Conservation (phyloP, 495 filamentous ascomycete species). For the Penicillium salamii region DNA sequence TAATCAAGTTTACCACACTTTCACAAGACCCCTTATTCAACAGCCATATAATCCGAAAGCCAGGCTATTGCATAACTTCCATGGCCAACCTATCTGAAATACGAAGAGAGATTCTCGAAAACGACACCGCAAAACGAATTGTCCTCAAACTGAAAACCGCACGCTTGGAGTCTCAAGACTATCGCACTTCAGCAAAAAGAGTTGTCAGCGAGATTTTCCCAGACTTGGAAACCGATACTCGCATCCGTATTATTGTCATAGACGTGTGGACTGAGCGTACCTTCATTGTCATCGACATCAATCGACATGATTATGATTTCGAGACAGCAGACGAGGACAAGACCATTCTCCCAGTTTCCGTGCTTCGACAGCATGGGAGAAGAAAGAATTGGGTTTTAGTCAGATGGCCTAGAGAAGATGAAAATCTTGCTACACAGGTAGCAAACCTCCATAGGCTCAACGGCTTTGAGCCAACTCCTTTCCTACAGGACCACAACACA, state of each 20-base stretch:
- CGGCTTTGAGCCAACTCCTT: conserved; percentile 5
- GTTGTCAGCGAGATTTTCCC: conserved; percentile 8
- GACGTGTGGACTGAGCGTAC: conserved; percentile 7
- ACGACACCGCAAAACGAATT: conserved; percentile 10
- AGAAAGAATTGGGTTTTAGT: conserved; percentile 4
- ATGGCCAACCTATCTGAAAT: neutral
- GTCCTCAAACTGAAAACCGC: conserved; percentile 10
- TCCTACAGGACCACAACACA: neutral
- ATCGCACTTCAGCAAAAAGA: conserved; percentile 7
- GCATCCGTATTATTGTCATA: conserved; percentile 10
- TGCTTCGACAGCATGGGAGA: conserved; percentile 9
- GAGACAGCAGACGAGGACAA: conserved; percentile 9
- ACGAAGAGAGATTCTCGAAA: conserved; percentile 1
- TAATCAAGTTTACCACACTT: too few species aligned
- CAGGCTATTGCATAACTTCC: neutral
- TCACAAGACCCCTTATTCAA: too few species aligned
- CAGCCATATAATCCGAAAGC: too few species aligned
- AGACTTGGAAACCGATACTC: conserved; percentile 6
- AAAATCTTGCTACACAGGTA: neutral
- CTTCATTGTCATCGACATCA: conserved; percentile 12
- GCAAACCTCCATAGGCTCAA: conserved; percentile 7
- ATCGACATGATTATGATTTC: conserved; percentile 11
- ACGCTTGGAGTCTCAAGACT: conserved; percentile 3
- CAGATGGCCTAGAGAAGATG: conserved; percentile 8
- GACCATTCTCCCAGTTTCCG: conserved; percentile 6